Evolutionary conservation across 2,329 filamentous ascomycete genomes (phyloP).

Genomic region (Paraphoma chrysanthemicola): DNA sequence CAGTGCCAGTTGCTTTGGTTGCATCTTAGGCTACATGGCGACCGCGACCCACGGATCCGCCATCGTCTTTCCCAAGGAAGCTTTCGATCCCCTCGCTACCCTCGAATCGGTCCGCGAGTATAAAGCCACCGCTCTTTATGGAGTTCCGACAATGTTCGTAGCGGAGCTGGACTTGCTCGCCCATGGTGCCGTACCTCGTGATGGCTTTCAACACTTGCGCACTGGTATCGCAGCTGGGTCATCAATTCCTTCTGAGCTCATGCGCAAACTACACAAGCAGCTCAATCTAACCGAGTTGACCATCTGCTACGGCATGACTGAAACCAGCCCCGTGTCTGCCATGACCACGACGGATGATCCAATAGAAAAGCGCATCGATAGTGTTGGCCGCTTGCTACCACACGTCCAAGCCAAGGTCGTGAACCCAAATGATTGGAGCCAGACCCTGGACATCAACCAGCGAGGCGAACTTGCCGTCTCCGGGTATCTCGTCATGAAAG

Average conservation of each 20-base stretch:
- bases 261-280: constrained; percentile 74
- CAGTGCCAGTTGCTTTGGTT: constrained; percentile 75
- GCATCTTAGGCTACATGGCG: constrained; percentile 93
- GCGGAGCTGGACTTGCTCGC: constrained; percentile 81
- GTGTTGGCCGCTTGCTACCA: constrained; percentile 81
- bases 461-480: constrained; percentile 82
- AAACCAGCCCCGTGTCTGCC: constrained; percentile 75
- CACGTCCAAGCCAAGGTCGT: constrained; percentile 84
- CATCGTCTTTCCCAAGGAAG: constrained; percentile 85
- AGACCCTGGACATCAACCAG: constrained; percentile 68
- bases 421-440: constrained; percentile 65
- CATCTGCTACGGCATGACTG: constrained; percentile 97
- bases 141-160: constrained; percentile 95
- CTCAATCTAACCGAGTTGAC: constrained; percentile 83
- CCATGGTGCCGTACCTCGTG: constrained; percentile 49
- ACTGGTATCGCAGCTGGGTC: constrained; percentile 94
- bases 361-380: constrained; percentile 73
- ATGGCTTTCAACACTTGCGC: constrained; percentile 69
- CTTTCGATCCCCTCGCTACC: constrained; percentile 80
- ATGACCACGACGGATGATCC: constrained; percentile 86
- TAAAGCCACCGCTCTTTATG: constrained; percentile 75
- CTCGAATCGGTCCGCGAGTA: constrained; percentile 70
- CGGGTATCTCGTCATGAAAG: constrained; percentile 90
- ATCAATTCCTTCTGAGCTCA: constrained; percentile 82
- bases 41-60: constrained; percentile 82